Conservation (phyloP, 192 early-diverging fungal species). For the Backusella tarrabulga region DNA sequence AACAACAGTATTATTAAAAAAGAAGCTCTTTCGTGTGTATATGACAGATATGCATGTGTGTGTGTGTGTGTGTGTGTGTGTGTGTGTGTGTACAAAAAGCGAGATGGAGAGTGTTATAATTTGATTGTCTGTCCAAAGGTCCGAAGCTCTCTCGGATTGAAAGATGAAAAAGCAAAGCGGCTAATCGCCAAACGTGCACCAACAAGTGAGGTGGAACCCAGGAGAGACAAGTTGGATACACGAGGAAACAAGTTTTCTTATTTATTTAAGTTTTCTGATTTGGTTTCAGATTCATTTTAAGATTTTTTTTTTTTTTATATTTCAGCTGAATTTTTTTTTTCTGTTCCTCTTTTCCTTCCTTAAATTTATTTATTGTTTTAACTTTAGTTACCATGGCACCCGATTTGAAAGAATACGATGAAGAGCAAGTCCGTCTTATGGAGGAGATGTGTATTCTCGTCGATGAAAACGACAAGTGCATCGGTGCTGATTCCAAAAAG, state of each 20-base stretch:
- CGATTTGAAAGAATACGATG: slow-evolving; percentile 66
- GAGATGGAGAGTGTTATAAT: neutral
- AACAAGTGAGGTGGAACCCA: neutral
- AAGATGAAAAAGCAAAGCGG: neutral
- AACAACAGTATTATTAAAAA: neutral
- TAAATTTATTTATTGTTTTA: slow-evolving; percentile 15
- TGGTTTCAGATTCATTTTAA: neutral
- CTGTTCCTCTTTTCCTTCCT: neutral
- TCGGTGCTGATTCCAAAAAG: slow-evolving; percentile 90
- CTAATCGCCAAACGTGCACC: neutral
- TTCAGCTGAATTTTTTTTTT: neutral
- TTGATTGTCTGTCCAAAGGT: slow-evolving; percentile 4
- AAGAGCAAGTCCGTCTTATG: slow-evolving; percentile 93
- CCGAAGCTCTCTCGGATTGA: neutral
- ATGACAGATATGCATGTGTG: neutral
- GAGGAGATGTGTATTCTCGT: slow-evolving; percentile 97
- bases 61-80: too few relatives aligned
- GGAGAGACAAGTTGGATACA: neutral
- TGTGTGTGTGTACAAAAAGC: too few relatives aligned
- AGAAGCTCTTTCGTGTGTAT: neutral
- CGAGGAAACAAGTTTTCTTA: neutral
- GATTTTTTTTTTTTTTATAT: neutral
- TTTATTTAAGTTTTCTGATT: neutral
- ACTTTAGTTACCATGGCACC: slow-evolving; percentile 34
- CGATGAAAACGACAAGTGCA: slow-evolving; percentile 79